Conservation (phyloP, 140 eudicot species). For the Erigeron philadelphicus region DNA sequence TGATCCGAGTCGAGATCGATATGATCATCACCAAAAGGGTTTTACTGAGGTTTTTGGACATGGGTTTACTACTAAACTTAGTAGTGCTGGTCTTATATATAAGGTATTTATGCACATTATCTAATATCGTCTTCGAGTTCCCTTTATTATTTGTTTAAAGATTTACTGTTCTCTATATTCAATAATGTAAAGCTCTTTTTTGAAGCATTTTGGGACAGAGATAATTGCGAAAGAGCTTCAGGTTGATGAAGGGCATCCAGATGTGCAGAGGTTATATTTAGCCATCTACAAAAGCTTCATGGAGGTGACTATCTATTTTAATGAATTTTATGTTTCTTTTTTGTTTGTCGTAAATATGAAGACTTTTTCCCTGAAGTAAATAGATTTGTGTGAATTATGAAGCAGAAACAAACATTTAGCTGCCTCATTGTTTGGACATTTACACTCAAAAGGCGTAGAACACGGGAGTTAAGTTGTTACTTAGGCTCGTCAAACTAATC, state of each 20-base stretch:
- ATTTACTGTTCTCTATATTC: too few species aligned
- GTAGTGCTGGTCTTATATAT: conserved; percentile 97
- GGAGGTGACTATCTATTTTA: conserved; percentile 54
- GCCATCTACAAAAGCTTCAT: conserved; percentile 89
- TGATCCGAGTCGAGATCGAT: conserved; percentile 69
- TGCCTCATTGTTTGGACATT: not conserved
- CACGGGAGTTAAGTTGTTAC: not conserved
- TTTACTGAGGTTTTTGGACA: conserved; percentile 93
- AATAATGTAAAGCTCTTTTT: not conserved
- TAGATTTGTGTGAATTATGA: not conserved
- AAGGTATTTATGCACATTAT: conserved; percentile 43
- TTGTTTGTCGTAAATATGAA: not conserved
- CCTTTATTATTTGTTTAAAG: too few species aligned
- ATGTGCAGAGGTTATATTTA: conserved; percentile 60
- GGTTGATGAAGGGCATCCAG: conserved; percentile 71
- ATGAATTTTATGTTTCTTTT: not conserved
- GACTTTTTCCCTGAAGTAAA: too few species aligned
- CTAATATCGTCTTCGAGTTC: too few species aligned
- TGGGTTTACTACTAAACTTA: conserved; percentile 85
- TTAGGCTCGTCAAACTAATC: not conserved
- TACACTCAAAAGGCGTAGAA: not conserved
- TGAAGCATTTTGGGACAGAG: conserved; percentile 85
- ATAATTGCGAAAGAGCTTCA: conserved; percentile 89
- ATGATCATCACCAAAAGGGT: conserved; percentile 96
- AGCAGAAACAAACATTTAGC: not conserved